Base-by-base conservation (phyloP, 768 basidiomycete genomes). In the Termitomyces sp. region DNA sequence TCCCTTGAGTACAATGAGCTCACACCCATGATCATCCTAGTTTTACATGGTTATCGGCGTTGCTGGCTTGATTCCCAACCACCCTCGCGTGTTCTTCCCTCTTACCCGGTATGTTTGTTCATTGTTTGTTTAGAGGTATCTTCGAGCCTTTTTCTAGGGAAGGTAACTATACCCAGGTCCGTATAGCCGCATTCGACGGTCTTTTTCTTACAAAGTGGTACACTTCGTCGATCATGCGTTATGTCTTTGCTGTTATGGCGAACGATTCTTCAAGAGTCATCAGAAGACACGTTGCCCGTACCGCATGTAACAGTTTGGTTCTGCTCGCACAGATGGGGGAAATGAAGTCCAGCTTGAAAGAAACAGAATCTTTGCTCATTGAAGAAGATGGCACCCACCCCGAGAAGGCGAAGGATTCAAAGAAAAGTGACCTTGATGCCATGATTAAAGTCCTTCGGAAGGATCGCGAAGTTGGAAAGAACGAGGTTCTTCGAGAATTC, bases 101-200 rank as follows among this genome's bases (percentile, higher is more conserved):
- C 83, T 94, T 63, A 96, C 95, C 41, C 81, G 95, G 94, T 94
- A 62, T 49, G 84, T 62, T 36, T 59, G 41, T 10, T 18, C 29
- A 49, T 20, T 5, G 9, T 34, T 33, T 6, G 34, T 45, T 33
- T 22, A 26, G 42, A 55, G 9, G 16, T 22, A 39, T n/a, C 20
- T 29, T 28, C 6, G 52, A 53, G 36, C 20, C 55, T 16, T 53
- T 66, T n/a, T 64, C n/a, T 62, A 95, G 95, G 26, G 94, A 97
- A 73, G 97, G 96, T 41, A 97, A 98, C 68, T 94, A 89, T 64
- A 88, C 87, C 2, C 88, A 92, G 67, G 91, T 99, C 46, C 88
- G 97, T 47, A 82, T 93, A 46, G 87, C 91, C 4, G 96, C 97
- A 4, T 97, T 99, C 64, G 97, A 99, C 71, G 91, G 92, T 34